Evolutionary conservation across 306 rosid genomes (phyloP), one percentile per base, ranked within the genome.

Genomic region (Prunus mira): DNA sequence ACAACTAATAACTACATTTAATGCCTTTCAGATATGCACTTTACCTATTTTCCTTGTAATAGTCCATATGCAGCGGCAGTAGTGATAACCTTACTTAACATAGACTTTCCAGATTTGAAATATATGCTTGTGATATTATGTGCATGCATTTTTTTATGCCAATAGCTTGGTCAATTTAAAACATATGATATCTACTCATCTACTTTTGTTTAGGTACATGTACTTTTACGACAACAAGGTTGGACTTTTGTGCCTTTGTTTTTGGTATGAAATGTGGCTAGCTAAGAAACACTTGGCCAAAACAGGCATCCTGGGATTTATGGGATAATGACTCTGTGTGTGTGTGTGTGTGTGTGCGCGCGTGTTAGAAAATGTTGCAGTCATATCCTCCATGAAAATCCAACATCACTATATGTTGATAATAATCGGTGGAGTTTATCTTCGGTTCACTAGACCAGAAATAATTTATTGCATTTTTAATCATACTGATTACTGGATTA

Each of bases 281-380:
- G 13, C 7, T 62, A 46, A 25, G 70, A 62, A 73, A 50, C 27
- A 9, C 25, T 49, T 12, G 8, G n/a, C 15, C n/a, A 25, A 61
- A 47, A 24, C 45, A 60, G n/a, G 14, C 47, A 8, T 55, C 9
- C 15, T 54, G 50, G 14, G 64, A n/a, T 34, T 34, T n/a, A 41
- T 7, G 34, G 64, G 63, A 5, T 12, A 54, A 30, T 54, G 65
- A 10, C 30, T 12, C 0, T 56, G 27, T 54, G 38, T 12, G 12
- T 28, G 34, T 32, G 34, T 4, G 5, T 32, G 34, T 5, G 6
- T 0, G 38, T 1, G 41, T 0, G 41, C 0, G 0, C 0, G 38
- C 1, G 41, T 5, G 38, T 32, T 57, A 57, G 27, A 22, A 57
- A 24, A 25, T 10, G 9, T 60, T 22, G 17, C 30, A 57, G 41